Base-by-base conservation (phyloP, 2,329 filamentous ascomycete genomes). In the Talaromyces sp. region DNA sequence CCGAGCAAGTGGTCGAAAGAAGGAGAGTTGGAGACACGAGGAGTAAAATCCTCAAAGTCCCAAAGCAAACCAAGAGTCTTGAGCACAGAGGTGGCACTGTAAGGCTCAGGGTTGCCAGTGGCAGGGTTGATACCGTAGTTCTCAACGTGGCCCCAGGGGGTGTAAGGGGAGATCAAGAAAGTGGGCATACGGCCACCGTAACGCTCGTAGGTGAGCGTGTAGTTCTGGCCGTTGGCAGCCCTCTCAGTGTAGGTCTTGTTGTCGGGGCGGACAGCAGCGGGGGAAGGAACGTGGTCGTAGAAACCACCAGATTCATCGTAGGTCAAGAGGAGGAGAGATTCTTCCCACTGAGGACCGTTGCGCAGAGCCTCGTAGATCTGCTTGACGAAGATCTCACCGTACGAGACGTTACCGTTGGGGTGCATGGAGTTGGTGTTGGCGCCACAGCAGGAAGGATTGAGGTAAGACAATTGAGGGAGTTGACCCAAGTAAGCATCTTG, bases 381-480 rank as follows among this genome's bases (percentile, higher is more conserved):
- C 71, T 78, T 77, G 56, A 78, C 69, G 19, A 79, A 72, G 49
- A 72, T 71, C 67, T 78, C 73, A 38, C 76, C 76, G 64, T 72
- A 74, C 22, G 74, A 77, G 63, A 77, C 70, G 64, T 75, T 73
- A 27, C 76, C 75, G 22, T 67, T 69, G 29, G 74, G 60, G 74
- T 74, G 72, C 71, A 74, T 73, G 34, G 72, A 74, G 67, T 70
- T 72, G 40, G 72, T 79, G 63, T 74, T 75, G 5, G 71, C 68
- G 29, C 75, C 77, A 62, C 77, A 79, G 76, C 77, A 79, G 56
- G 75, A 76, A 3, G 77, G 77, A 70, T 79, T 75, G 43, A 78
- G 66, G 67, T 76, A 78, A 38, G 73, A 72, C 65, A 78, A 72
- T 43, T 76, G 71, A 6, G 76, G 72, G 7, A 78, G 74, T 1